These are phyloP conservation scores for Plasmodium blacklocki DNA, from an alignment of 169 alveolate species.

Conservation along the genomic window DNA sequence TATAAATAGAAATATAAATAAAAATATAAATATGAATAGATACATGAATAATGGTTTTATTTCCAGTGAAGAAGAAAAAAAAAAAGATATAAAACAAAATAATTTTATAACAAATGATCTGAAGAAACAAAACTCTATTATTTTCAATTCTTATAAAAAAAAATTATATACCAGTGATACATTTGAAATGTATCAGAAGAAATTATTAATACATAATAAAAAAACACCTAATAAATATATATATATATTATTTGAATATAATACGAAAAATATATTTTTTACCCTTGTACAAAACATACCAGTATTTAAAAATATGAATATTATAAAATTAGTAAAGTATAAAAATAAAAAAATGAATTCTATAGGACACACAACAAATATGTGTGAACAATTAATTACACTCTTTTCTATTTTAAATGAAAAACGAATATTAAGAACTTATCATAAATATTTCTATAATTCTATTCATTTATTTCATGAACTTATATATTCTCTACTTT, in stretches of 20 bases:
- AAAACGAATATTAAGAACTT: constrained; percentile 6
- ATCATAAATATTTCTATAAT: constrained; percentile 30
- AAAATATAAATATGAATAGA: background rate
- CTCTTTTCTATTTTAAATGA: constrained; percentile 10
- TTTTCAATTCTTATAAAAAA: background rate
- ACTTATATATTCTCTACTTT: background rate
- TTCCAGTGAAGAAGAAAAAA: background rate
- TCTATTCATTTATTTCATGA: constrained; percentile 41
- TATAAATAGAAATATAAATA: background rate
- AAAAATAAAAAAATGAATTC: background rate
- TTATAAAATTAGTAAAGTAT: constrained; percentile 22
- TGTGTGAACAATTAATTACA: background rate
- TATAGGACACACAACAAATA: background rate
- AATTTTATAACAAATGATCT: background rate
- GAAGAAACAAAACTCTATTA: too few relatives aligned
- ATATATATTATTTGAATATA: constrained; percentile 32
- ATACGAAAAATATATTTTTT: constrained; percentile 34
- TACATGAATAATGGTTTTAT: background rate
- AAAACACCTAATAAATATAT: constrained; percentile 8
- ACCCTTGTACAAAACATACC: constrained; percentile 47
- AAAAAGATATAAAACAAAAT: background rate
- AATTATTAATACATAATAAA: constrained; percentile 27
- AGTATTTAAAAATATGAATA: constrained; percentile 22
- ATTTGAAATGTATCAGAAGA: constrained; percentile 20
- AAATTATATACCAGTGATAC: constrained; percentile 2